Evolutionary conservation across 1,139 yeast genomes (phyloP), one percentile per base, ranked within the genome.

Genomic region (Zhuliangozyma blackwelliae): DNA sequence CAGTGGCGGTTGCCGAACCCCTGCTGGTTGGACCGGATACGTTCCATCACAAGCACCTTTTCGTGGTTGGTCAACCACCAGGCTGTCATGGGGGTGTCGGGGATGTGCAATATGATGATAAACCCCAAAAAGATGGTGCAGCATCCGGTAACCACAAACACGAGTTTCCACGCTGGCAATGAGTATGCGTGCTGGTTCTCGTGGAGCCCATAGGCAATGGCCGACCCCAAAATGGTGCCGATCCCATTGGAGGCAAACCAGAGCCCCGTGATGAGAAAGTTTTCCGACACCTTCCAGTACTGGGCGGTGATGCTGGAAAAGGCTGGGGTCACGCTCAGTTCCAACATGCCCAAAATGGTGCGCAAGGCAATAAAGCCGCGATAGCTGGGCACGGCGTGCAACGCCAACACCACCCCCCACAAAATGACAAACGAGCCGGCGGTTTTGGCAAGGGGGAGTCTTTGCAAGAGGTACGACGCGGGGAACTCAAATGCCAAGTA

Each of bases 1-100:
- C 77, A 68, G 31, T 65, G 62, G 40, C 63, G 68, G 46, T 74
- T 74, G 35, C 82, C 82, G 41, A 77, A 75, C 11, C 84, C 82
- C 48, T 80, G 75, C 34, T 65, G 61, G 44, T 71, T 70, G 1
- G 45, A 47, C 50, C 72, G 57, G 26, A 61, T 53, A 45, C 68
- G 47, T 39, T 65, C 62, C 27, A 65, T 65, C 6, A 60, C 66
- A 25, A 59, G 42, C 11, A 47, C 40, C 38, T 72, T 74, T 44
- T 81, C 86, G 27, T 66, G 61, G 8, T 65, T 70, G 10, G 61
- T 59, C 33, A 79, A 61, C 36, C 57, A 63, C 62, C 63, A 60
- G 7, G 68, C 68, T 26, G 40, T 41, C 7, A 54, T 47, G 6
- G 66, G 68, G 16, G 49, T 43, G 41, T 58, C 58, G 5, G 69